Percentiles rank a stretch among this genome's conserved stretches.
Evolutionary conservation across 768 basidiomycete species (phyloP).

Genomic region (Asterophora parasitica): DNA sequence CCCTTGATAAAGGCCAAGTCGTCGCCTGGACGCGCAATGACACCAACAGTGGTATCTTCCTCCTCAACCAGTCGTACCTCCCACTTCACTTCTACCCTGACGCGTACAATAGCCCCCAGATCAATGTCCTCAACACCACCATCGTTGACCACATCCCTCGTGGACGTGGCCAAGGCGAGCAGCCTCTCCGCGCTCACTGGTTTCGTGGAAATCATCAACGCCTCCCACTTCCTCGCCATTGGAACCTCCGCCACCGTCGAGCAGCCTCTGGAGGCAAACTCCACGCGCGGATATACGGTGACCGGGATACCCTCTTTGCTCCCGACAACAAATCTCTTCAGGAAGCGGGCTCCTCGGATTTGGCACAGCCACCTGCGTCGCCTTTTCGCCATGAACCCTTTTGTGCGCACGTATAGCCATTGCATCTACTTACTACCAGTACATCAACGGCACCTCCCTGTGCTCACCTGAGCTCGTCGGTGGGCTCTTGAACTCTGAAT

Average conservation of each 20-base stretch:
- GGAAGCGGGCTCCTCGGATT: slow-evolving; percentile 30
- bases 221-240: slow-evolving; percentile 21
- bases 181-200: slow-evolving; percentile 38
- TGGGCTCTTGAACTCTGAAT: slow-evolving; percentile 22
- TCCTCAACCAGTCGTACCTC: slow-evolving; percentile 47
- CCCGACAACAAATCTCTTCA: slow-evolving; percentile 51
- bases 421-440: slow-evolving; percentile 23
- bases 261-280: slow-evolving; percentile 28
- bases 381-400: not conserved
- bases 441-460: slow-evolving; percentile 63
- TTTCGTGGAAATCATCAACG: slow-evolving; percentile 21
- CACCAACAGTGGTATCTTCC: slow-evolving; percentile 31
- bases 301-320: slow-evolving; percentile 70
- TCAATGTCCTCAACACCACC: slow-evolving; percentile 33
- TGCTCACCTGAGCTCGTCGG: slow-evolving; percentile 50
- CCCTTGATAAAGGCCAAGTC: too few relatives aligned
- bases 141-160: slow-evolving; percentile 29
- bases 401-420: too few relatives aligned
- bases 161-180: slow-evolving; percentile 37
- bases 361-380: slow-evolving; percentile 58
- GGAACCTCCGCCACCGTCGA: slow-evolving; percentile 30
- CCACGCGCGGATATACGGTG: slow-evolving; percentile 46
- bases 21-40: slow-evolving; percentile 40
- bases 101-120: slow-evolving; percentile 11
- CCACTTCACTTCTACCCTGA: not conserved